Conservation (phyloP, 2,329 filamentous ascomycete species). For the Aurifilum marmelostoma region DNA sequence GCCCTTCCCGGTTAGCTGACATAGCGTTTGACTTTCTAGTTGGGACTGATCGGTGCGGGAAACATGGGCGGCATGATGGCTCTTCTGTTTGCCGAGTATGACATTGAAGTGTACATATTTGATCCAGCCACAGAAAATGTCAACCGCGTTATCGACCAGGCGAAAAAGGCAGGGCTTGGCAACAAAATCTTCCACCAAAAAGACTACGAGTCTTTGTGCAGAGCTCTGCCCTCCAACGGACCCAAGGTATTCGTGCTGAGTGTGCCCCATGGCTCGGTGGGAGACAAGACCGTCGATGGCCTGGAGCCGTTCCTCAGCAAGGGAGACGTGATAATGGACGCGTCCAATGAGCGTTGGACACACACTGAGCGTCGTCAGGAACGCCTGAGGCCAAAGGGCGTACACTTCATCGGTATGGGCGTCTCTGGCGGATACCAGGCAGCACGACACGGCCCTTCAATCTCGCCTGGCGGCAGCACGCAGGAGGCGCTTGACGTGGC, state of each 20-base stretch:
- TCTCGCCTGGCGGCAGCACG: conserved; percentile 65
- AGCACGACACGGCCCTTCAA: conserved; percentile 66
- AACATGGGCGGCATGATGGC: conserved; percentile 65
- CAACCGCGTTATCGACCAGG: conserved; percentile 44
- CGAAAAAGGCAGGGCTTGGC: conserved; percentile 37
- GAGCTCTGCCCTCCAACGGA: conserved; percentile 43
- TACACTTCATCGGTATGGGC: conserved; percentile 70
- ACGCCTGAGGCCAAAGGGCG: conserved; percentile 57
- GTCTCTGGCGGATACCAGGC: conserved; percentile 72
- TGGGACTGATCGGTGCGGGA: conserved; percentile 61
- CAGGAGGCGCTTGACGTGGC: conserved; percentile 58
- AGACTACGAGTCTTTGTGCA: conserved; percentile 54
- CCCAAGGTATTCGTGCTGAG: conserved; percentile 58
- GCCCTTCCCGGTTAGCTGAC: background rate
- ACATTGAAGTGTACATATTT: conserved; percentile 56
- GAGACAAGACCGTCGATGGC: conserved; percentile 42
- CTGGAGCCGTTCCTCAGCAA: conserved; percentile 52
- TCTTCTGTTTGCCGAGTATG: conserved; percentile 60
- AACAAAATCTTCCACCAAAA: conserved; percentile 38
- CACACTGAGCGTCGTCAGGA: conserved; percentile 66
- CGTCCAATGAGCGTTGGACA: conserved; percentile 68
- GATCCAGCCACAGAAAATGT: conserved; percentile 54
- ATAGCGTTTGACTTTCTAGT: conserved; percentile 34
- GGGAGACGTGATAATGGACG: conserved; percentile 70
- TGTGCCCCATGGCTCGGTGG: conserved; percentile 50